Conservation (phyloP, 768 basidiomycete genomes). For the Filobasidium wieringae region DNA sequence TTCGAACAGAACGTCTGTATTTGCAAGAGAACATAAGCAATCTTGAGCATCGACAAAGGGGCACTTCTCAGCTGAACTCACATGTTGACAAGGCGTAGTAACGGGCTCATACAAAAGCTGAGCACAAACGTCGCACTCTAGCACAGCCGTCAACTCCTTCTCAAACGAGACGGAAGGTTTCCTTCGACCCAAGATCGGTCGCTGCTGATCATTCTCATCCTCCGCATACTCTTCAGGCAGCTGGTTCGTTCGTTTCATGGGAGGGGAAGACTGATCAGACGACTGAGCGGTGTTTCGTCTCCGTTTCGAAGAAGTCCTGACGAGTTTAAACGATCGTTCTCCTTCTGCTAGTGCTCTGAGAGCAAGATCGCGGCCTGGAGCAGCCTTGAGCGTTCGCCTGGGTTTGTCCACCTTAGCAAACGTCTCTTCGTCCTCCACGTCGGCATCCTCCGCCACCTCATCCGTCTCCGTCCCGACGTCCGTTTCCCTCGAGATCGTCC, state of each 20-base stretch:
- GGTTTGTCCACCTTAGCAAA: background rate
- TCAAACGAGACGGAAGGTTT: slow-evolving; percentile 23
- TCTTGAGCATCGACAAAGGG: background rate
- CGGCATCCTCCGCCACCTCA: slow-evolving; percentile 6
- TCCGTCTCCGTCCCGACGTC: slow-evolving; percentile 1
- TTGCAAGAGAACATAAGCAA: background rate
- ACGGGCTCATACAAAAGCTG: slow-evolving; percentile 69
- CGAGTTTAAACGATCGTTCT: background rate
- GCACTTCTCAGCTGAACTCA: slow-evolving; percentile 36
- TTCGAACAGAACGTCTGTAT: slow-evolving; percentile 73
- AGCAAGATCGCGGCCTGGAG: background rate
- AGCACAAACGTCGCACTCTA: slow-evolving; percentile 87
- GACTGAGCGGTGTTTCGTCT: background rate
- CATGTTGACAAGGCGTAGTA: slow-evolving; percentile 92
- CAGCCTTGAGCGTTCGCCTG: background rate
- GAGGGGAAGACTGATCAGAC: background rate
- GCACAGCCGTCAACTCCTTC: slow-evolving; percentile 47
- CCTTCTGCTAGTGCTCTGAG: background rate
- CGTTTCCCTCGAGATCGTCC: background rate
- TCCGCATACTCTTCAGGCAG: background rate
- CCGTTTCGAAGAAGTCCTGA: slow-evolving; percentile 5
- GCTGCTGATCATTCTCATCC: background rate
- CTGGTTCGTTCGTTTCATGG: background rate
- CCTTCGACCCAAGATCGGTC: background rate
- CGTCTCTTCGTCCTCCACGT: background rate